Evolutionary conservation across 2,329 filamentous ascomycete species (phyloP).

Genomic region (Trichoderma oligosporum): DNA sequence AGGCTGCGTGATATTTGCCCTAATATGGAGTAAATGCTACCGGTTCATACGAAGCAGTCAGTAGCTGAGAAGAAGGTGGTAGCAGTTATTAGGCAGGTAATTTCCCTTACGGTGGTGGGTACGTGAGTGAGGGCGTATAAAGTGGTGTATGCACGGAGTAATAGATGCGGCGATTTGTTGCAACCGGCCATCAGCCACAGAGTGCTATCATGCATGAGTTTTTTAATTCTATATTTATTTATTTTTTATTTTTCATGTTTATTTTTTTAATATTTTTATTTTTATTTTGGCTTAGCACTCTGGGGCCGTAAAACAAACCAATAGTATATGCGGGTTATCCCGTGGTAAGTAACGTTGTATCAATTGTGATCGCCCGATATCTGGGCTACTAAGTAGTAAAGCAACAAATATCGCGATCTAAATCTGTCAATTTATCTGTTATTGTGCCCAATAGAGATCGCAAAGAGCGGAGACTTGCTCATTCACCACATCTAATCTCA

Average conservation of each 20-base stretch:
- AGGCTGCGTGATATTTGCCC: conserved; percentile 6
- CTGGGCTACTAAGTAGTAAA: no score
- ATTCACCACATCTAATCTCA: neutral
- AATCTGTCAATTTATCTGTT: no score
- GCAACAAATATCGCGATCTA: no score
- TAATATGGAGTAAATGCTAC: no score
- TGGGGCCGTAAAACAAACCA: neutral
- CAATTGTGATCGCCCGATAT: no score
- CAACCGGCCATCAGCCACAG: neutral
- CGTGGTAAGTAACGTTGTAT: no score
- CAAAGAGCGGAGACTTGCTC: no score
- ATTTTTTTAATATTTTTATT: neutral
- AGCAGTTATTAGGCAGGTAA: neutral
- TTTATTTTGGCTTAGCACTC: neutral
- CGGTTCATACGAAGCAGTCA: conserved; percentile 1
- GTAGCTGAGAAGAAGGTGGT: neutral
- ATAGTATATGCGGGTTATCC: neutral
- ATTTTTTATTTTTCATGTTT: no score
- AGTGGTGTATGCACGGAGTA: neutral
- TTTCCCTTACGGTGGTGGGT: neutral
- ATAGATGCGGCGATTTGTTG: neutral
- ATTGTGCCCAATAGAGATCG: no score
- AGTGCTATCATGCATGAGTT: neutral
- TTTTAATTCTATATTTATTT: no score
- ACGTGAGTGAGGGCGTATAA: neutral